Conservation (phyloP, 2,329 filamentous ascomycete genomes). For the Diaporthe eres region DNA sequence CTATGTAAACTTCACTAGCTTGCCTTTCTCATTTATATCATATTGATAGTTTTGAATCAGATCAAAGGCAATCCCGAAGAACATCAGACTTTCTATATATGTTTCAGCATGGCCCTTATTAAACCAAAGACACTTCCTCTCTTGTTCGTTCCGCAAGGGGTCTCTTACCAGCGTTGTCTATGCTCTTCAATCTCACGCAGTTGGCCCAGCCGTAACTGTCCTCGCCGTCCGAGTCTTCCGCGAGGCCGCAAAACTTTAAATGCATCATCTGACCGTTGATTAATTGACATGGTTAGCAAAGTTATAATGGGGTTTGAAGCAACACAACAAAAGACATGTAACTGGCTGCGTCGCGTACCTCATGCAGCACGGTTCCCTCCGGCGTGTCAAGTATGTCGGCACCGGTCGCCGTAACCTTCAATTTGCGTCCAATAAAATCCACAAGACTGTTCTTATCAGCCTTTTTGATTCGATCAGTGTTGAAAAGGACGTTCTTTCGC, state of each 20-base stretch:
- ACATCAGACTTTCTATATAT: slow-evolving; percentile 12
- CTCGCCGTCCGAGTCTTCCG: neutral
- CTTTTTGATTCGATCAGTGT: slow-evolving; percentile 6
- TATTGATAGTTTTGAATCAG: slow-evolving; percentile 10
- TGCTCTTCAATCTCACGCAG: slow-evolving; percentile 1
- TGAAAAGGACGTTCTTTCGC: slow-evolving; percentile 2
- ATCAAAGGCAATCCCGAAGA: slow-evolving; percentile 19
- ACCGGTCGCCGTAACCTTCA: neutral
- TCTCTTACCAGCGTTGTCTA: slow-evolving; percentile 18
- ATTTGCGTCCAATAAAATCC: slow-evolving; percentile 10
- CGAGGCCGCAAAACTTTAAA: slow-evolving; percentile 19
- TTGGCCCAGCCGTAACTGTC: neutral
- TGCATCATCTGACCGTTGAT: slow-evolving; percentile 12
- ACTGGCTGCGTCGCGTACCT: slow-evolving; percentile 9
- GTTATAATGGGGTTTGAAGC: neutral
- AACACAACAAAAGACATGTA: slow-evolving; percentile 5
- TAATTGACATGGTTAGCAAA: neutral
- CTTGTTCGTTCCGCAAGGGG: slow-evolving; percentile 1
- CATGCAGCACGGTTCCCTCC: slow-evolving; percentile 1
- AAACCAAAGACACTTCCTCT: neutral
- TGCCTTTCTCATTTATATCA: slow-evolving; percentile 4
- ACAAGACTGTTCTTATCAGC: slow-evolving; percentile 12
- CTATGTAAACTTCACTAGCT: slow-evolving; percentile 9
- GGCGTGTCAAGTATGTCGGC: slow-evolving; percentile 10
- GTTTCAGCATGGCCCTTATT: slow-evolving; percentile 5